phyloP scores from a whole-genome alignment of 1,139 yeast species.

The Candida neerlandica region DNA sequence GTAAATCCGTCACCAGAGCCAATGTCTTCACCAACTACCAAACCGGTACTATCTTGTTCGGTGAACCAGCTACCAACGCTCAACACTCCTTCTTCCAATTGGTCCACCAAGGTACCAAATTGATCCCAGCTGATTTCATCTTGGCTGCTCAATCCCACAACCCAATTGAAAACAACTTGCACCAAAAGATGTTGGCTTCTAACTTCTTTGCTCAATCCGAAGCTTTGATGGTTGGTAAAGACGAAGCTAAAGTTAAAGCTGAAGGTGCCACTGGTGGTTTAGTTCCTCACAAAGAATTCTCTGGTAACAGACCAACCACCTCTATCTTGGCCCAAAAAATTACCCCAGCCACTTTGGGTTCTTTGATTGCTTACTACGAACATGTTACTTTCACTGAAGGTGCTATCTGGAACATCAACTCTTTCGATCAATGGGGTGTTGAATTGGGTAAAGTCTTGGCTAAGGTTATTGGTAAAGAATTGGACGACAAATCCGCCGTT shows the following conservation, averaged over 20 bases:
- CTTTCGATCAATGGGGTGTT: constrained; percentile 99
- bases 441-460: constrained; percentile 98
- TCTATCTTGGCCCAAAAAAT: constrained; percentile 93
- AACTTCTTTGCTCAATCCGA: constrained; percentile 98
- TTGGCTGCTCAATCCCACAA: constrained; percentile 97
- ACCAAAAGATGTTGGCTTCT: constrained; percentile 97
- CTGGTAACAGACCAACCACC: constrained; percentile 99
- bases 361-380: constrained; percentile 96
- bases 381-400: constrained; percentile 97
- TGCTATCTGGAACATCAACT: constrained; percentile 98
- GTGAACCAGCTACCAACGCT: constrained; percentile 98
- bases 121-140: constrained; percentile 95
- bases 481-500: constrained; percentile 61
- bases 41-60: constrained; percentile 93
- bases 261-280: constrained; percentile 88
- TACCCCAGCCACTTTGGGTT: constrained; percentile 94
- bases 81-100: constrained; percentile 99
- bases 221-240: constrained; percentile 96
- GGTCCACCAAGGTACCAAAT: constrained; percentile 98
- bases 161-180: constrained; percentile 92
- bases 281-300: constrained; percentile 93
- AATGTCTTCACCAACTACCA: constrained; percentile 90
- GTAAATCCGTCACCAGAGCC: constrained; percentile 94
- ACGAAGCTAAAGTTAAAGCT: constrained; percentile 76
- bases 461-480: constrained; percentile 89